phyloP scores from a whole-genome alignment of 2,329 filamentous ascomycete genomes.

The Chalara sp. region DNA sequence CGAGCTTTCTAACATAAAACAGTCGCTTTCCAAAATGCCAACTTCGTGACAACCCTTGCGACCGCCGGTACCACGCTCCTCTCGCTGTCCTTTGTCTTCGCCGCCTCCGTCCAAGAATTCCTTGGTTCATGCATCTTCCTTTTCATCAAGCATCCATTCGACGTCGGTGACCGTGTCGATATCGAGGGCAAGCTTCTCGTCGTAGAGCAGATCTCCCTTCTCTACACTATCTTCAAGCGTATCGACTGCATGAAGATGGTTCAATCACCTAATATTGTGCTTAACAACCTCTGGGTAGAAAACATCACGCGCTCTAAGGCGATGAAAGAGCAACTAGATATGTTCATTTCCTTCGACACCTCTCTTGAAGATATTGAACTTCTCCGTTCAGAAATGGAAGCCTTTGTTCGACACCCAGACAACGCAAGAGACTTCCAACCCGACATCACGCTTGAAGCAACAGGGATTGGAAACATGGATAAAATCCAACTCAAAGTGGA shows the following conservation, averaged over 20 bases:
- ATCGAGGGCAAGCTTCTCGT: conserved; percentile 57
- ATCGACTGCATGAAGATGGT: conserved; percentile 74
- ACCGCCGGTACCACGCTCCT: conserved; percentile 88
- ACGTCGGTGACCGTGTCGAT: conserved; percentile 91
- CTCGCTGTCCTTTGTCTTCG: conserved; percentile 95
- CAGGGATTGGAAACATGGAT: conserved; percentile 76
- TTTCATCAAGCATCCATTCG: conserved; percentile 97
- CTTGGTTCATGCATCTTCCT: conserved; percentile 98
- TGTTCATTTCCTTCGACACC: conserved; percentile 82
- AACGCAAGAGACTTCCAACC: conserved; percentile 89
- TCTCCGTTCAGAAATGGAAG: conserved; percentile 75
- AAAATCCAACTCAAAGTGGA: conserved; percentile 78
- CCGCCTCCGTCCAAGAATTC: conserved; percentile 85
- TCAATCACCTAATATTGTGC: conserved; percentile 77
- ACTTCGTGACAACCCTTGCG: conserved; percentile 76
- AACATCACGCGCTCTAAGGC: conserved; percentile 87
- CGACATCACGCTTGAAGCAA: conserved; percentile 72
- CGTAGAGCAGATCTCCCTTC: conserved; percentile 88
- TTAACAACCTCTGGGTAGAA: conserved; percentile 92
- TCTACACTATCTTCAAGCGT: conserved; percentile 87
- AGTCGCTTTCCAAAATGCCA: conserved; percentile 84
- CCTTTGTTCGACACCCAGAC: conserved; percentile 75
- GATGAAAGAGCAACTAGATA: conserved; percentile 75
- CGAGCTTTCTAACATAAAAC: conserved; percentile 17
- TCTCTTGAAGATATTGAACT: conserved; percentile 84